A percentile compares a stretch with the other conserved stretches of the same genome.
phyloP scores from a whole-genome alignment of 768 basidiomycete genomes.

The Suillus brevipes region DNA sequence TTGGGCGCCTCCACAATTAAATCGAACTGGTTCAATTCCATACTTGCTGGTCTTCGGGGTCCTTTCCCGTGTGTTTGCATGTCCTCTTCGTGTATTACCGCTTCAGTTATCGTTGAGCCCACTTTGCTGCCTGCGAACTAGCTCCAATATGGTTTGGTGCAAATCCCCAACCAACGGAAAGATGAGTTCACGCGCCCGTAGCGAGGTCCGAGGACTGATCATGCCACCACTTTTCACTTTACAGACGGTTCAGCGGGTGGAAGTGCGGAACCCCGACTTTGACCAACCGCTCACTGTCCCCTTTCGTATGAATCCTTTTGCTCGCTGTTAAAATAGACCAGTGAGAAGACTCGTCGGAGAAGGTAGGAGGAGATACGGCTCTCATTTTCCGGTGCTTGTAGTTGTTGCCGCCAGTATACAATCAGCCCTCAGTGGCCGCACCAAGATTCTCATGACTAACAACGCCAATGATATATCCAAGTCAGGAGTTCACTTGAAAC shows the following conservation, averaged over 20 bases:
- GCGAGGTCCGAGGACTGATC: slow-evolving; percentile 24
- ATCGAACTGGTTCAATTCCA: slow-evolving; percentile 24
- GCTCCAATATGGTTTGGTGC: slow-evolving; percentile 6
- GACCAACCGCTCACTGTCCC: slow-evolving; percentile 1
- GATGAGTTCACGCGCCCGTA: slow-evolving; percentile 11
- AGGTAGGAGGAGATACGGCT: slow-evolving; percentile 10
- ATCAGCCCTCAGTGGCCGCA: slow-evolving; percentile 17
- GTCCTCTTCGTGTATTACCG: slow-evolving; percentile 10
- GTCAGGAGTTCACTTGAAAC: slow-evolving; percentile 9
- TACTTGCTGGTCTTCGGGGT: slow-evolving; percentile 24
- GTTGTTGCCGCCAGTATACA: slow-evolving; percentile 12
- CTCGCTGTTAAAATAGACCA: slow-evolving; percentile 19
- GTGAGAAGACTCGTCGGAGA: slow-evolving; percentile 25
- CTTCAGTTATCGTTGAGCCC: slow-evolving; percentile 20
- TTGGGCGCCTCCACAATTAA: slow-evolving; percentile 5
- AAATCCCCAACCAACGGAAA: slow-evolving; percentile 4
- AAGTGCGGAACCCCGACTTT: slow-evolving; percentile 19
- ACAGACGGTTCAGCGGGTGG: slow-evolving; percentile 15
- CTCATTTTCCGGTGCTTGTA: slow-evolving; percentile 25
- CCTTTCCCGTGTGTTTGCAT: slow-evolving; percentile 10
- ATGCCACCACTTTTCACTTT: slow-evolving; percentile 11
- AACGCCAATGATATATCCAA: slow-evolving; percentile 12
- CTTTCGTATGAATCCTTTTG: slow-evolving; percentile 5
- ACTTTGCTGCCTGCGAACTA: slow-evolving; percentile 6
- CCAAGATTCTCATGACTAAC: slow-evolving; percentile 22